phyloP scores from a whole-genome alignment of 169 alveolate species.

The Cryptosporidium felis region DNA sequence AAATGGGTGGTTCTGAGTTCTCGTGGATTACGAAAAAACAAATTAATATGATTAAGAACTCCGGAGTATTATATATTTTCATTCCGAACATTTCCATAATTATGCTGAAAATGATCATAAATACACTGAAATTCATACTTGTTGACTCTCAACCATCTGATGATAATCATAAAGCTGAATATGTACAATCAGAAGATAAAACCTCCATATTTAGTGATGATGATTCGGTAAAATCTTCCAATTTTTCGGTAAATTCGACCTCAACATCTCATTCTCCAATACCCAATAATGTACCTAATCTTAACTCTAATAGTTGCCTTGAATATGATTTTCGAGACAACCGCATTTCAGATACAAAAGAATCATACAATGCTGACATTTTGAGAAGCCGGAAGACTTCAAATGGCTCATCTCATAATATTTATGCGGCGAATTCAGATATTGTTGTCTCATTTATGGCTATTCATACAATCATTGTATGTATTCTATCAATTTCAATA shows the following conservation, averaged over 20 bases:
- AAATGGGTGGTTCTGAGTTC: conserved; percentile 72
- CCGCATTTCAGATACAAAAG: neutral
- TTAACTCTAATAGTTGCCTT: neutral
- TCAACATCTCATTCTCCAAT: conserved; percentile 14
- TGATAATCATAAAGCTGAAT: neutral
- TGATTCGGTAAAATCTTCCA: neutral
- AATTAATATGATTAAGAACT: conserved; percentile 8
- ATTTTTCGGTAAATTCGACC: conserved; percentile 9
- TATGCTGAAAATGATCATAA: neutral
- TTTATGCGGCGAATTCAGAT: neutral
- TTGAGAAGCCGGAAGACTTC: no score
- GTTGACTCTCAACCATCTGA: neutral
- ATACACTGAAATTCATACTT: neutral
- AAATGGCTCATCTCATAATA: no score
- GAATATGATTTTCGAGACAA: neutral
- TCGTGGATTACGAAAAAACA: conserved; percentile 53
- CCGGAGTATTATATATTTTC: conserved; percentile 33
- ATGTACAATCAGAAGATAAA: neutral
- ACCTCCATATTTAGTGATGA: neutral
- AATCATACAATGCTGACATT: no score
- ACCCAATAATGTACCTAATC: neutral
- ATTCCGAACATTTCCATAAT: neutral
- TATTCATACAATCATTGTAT: conserved; percentile 15
- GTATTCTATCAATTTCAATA: conserved; percentile 13
- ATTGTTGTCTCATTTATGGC: neutral